These are phyloP conservation scores for Wallacemonas sp. DNA, from an alignment of 208 protist genomes.

Conservation along the genomic window DNA sequence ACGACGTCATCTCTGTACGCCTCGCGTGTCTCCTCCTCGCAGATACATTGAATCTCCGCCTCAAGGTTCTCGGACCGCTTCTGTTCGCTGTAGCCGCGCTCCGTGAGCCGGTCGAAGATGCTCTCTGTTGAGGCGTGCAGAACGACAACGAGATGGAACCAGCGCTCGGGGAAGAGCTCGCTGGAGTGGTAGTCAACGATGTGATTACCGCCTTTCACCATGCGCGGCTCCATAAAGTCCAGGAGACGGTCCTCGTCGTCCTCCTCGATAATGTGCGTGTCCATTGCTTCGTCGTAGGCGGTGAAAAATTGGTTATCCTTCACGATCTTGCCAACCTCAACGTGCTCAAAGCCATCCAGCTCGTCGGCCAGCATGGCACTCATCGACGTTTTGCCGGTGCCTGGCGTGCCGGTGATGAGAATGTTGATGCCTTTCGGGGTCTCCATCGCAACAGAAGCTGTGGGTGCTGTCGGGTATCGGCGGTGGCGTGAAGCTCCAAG, in stretches of 20 bases:
- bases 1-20: conserved; percentile 93
- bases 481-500: no score
- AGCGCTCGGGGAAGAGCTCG: conserved; percentile 97
- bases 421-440: conserved; percentile 85
- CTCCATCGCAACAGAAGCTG: conserved; percentile 40
- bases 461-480: no score
- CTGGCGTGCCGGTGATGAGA: conserved; percentile 95
- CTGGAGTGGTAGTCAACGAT: conserved; percentile 97
- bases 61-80: conserved; percentile 98
- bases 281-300: conserved; percentile 92
- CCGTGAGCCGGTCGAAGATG: conserved; percentile 92
- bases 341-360: conserved; percentile 67
- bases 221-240: conserved; percentile 94
- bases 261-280: conserved; percentile 95
- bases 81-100: conserved; percentile 88
- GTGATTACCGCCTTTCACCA: conserved; percentile 86
- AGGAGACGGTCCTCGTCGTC: conserved; percentile 91
- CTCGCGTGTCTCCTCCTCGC: conserved; percentile 94
- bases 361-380: conserved; percentile 70
- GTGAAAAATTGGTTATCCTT: conserved; percentile 92
- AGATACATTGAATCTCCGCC: conserved; percentile 97
- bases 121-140: conserved; percentile 90
- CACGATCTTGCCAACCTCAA: conserved; percentile 93
- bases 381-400: conserved; percentile 96
- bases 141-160: conserved; percentile 97